Evolutionary conservation across 2,329 filamentous ascomycete species (phyloP).

Genomic region (Phialocephala subalpina): DNA sequence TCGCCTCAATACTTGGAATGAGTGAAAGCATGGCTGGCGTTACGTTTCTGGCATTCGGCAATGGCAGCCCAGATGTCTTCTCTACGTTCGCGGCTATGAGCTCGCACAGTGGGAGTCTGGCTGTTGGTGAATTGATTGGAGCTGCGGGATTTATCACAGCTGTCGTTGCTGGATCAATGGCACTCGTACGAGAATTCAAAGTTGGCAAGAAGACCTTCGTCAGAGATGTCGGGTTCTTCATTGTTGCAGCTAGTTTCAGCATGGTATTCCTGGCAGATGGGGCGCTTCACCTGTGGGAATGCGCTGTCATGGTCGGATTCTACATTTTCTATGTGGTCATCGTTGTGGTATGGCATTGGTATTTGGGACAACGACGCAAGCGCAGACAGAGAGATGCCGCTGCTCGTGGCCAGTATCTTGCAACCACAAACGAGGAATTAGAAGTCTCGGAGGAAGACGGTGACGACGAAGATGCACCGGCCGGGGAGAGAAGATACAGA

Average conservation of each 20-base stretch:
- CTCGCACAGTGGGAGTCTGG: slow-evolving; percentile 96
- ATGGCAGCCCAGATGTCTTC: slow-evolving; percentile 97
- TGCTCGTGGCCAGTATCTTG: slow-evolving; percentile 77
- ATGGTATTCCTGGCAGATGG: slow-evolving; percentile 90
- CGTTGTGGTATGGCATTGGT: slow-evolving; percentile 94
- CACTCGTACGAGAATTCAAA: slow-evolving; percentile 91
- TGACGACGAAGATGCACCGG: slow-evolving; percentile 59
- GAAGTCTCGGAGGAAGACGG: slow-evolving; percentile 74
- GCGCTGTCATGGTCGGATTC: slow-evolving; percentile 86
- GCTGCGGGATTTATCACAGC: slow-evolving; percentile 96
- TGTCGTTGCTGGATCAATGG: slow-evolving; percentile 97
- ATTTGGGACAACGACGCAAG: slow-evolving; percentile 67
- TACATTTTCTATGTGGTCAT: slow-evolving; percentile 89
- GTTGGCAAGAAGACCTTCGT: slow-evolving; percentile 91
- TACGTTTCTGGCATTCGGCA: slow-evolving; percentile 95
- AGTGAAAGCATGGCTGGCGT: slow-evolving; percentile 97
- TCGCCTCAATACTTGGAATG: slow-evolving; percentile 86
- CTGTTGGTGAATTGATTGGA: slow-evolving; percentile 92
- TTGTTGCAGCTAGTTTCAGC: slow-evolving; percentile 84
- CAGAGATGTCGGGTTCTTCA: slow-evolving; percentile 91
- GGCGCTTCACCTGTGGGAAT: slow-evolving; percentile 86
- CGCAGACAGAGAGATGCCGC: slow-evolving; percentile 72
- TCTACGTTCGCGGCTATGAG: slow-evolving; percentile 98
- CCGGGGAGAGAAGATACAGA: slow-evolving; percentile 43
- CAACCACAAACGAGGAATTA: slow-evolving; percentile 56